Percentiles rank a stretch among this genome's conserved stretches.
phyloP scores from a whole-genome alignment of 441 rosid genomes.

The Theobroma grandiflorum region DNA sequence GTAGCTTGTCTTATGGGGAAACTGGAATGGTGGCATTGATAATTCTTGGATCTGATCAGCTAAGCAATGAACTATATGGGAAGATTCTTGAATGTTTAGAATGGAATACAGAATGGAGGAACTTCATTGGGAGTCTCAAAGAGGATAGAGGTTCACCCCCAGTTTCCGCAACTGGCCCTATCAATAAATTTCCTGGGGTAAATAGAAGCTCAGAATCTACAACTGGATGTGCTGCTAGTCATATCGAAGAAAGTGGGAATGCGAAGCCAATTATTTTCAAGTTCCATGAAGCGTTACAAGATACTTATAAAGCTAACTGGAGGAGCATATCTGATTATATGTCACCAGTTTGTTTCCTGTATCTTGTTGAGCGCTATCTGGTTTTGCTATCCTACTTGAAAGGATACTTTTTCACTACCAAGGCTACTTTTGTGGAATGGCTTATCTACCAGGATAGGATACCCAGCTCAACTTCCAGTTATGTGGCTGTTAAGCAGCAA shows the following conservation, averaged over 20 bases:
- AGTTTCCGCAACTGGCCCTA: background rate
- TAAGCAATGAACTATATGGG: constrained; percentile 14
- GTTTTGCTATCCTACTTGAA: constrained; percentile 29
- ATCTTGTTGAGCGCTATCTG: constrained; percentile 49
- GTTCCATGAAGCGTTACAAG: constrained; percentile 41
- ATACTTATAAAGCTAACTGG: constrained; percentile 49
- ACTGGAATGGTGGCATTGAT: constrained; percentile 42
- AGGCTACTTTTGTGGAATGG: constrained; percentile 49
- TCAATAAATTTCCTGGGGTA: background rate
- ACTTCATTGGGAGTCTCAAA: constrained; percentile 31
- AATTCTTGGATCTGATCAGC: constrained; percentile 50
- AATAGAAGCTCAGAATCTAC: background rate
- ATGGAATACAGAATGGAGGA: constrained; percentile 38
- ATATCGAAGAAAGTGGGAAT: background rate
- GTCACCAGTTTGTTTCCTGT: constrained; percentile 51
- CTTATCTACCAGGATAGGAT: constrained; percentile 28
- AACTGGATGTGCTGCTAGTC: background rate
- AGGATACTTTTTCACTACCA: constrained; percentile 38
- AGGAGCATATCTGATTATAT: constrained; percentile 37
- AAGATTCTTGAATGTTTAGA: constrained; percentile 22
- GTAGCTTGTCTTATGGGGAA: constrained; percentile 40
- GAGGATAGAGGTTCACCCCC: background rate
- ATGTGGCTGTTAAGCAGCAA: background rate
- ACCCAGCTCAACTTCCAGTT: background rate
- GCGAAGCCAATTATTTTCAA: background rate